Evolutionary conservation across 2,329 filamentous ascomycete species (phyloP).

Genomic region (Aspergillus japonicus): DNA sequence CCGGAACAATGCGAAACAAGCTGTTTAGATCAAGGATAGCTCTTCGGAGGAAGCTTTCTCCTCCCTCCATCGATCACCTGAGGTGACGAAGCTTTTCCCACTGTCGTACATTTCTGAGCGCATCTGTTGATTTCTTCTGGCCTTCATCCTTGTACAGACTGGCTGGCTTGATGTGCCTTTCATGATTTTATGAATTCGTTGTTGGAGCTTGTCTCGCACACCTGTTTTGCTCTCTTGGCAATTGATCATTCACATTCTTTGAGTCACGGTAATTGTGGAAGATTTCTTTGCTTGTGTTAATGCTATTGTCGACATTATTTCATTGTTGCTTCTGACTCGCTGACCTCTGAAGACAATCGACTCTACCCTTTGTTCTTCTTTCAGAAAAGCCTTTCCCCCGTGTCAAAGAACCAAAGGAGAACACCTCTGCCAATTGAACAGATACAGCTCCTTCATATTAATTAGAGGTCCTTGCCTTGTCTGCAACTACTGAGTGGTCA

Average conservation of each 20-base stretch:
- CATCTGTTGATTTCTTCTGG: neutral
- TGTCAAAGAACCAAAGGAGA: neutral
- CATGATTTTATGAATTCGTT: neutral
- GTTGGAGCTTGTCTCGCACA: neutral
- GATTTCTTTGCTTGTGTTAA: neutral
- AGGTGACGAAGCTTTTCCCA: neutral
- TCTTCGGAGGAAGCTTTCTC: slow-evolving; percentile 1
- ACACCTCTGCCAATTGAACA: neutral
- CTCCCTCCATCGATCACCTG: neutral
- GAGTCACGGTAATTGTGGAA: neutral
- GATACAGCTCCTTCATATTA: neutral
- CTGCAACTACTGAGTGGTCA: neutral
- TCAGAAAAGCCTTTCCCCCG: neutral
- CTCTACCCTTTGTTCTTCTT: neutral
- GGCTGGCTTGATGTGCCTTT: neutral
- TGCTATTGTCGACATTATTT: neutral
- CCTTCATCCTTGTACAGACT: neutral
- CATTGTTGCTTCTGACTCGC: neutral
- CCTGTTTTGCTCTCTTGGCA: neutral
- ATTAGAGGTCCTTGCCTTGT: neutral
- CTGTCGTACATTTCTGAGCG: neutral
- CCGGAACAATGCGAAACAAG: slow-evolving; percentile 4
- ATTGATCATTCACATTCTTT: neutral
- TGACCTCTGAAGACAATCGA: neutral
- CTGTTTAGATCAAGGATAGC: slow-evolving; percentile 5